These are phyloP conservation scores for Backusella psychrophila DNA, from an alignment of 192 early-diverging fungal genomes.

Conservation along the genomic window DNA sequence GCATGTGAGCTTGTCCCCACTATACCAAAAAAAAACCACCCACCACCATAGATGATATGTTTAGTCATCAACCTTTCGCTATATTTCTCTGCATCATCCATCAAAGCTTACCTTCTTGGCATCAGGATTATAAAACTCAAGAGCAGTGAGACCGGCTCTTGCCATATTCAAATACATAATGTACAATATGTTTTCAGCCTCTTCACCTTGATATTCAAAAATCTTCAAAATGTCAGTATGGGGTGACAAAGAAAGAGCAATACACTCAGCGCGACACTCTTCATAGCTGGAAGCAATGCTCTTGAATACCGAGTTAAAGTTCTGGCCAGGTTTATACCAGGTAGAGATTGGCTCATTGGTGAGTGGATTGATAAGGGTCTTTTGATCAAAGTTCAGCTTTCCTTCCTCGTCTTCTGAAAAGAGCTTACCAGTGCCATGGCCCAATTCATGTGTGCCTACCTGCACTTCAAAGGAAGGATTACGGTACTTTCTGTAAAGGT, in stretches of 20 bases:
- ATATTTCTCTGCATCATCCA: neutral
- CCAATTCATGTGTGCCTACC: conserved; percentile 58
- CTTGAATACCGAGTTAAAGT: conserved; percentile 55
- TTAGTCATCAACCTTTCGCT: conserved; percentile 16
- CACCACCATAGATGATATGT: neutral
- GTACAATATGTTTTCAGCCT: conserved; percentile 50
- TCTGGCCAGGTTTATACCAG: conserved; percentile 60
- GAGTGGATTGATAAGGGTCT: conserved; percentile 38
- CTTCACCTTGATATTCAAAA: conserved; percentile 46
- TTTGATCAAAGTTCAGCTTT: conserved; percentile 52
- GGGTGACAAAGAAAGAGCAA: conserved; percentile 43
- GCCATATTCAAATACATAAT: conserved; percentile 56
- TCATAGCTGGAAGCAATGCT: conserved; percentile 42
- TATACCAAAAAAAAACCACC: neutral
- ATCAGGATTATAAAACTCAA: conserved; percentile 52
- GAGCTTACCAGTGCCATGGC: conserved; percentile 63
- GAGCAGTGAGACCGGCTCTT: conserved; percentile 49
- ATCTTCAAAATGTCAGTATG: conserved; percentile 47
- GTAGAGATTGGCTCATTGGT: conserved; percentile 43
- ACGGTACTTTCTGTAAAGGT: conserved; percentile 37
- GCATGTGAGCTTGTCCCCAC: conserved; percentile 63
- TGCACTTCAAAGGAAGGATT: conserved; percentile 56
- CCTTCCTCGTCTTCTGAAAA: conserved; percentile 50
- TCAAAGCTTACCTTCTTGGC: conserved; percentile 30
- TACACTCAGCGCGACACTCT: conserved; percentile 59